phyloP scores from a whole-genome alignment of 2,329 filamentous ascomycete genomes.

The Neoarthrinium moseri region DNA sequence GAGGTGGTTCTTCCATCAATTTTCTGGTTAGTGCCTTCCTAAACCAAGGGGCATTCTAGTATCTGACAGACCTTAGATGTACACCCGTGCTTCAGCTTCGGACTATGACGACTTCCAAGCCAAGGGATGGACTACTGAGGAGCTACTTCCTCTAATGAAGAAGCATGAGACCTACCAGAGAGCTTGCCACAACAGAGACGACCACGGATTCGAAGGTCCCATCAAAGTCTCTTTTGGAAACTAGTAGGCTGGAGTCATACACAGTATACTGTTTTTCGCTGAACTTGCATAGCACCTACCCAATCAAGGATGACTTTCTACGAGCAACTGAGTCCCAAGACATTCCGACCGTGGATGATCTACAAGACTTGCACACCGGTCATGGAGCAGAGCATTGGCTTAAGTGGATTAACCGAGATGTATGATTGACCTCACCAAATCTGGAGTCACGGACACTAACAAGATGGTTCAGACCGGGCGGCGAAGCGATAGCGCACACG shows the following conservation, averaged over 20 bases:
- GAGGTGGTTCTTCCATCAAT: conserved; percentile 73
- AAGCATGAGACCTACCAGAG: conserved; percentile 80
- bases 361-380: conserved; percentile 68
- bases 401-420: conserved; percentile 78
- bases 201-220: conserved; percentile 76
- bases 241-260: conserved; percentile 40
- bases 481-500: conserved; percentile 74
- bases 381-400: conserved; percentile 80
- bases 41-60: too few relatives aligned
- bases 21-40: conserved; percentile 58
- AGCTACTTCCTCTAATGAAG: conserved; percentile 73
- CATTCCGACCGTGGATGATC: conserved; percentile 71
- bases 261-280: conserved; percentile 11
- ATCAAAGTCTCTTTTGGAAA: conserved; percentile 83
- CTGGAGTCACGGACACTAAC: not conserved
- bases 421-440: conserved; percentile 22
- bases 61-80: conserved; percentile 51
- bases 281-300: conserved; percentile 56
- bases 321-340: conserved; percentile 70
- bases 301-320: conserved; percentile 79
- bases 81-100: conserved; percentile 68
- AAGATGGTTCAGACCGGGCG: conserved; percentile 51
- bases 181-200: conserved; percentile 59
- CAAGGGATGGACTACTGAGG: conserved; percentile 76
- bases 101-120: conserved; percentile 79